phyloP scores from a whole-genome alignment of 2,329 filamentous ascomycete species.

The Beauveria bassiana region DNA sequence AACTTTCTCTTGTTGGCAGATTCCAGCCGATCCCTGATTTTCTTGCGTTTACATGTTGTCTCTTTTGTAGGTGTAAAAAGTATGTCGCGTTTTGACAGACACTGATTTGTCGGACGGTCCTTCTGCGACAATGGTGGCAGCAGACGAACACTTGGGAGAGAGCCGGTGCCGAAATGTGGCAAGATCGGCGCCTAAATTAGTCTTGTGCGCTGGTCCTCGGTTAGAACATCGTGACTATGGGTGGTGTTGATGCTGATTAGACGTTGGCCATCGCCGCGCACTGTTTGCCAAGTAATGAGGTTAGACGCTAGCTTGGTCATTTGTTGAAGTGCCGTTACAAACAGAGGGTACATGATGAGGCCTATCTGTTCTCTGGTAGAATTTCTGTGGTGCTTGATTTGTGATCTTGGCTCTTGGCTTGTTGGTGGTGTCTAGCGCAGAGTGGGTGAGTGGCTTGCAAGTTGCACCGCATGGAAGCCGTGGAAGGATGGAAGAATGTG shows the following conservation, averaged over 20 bases:
- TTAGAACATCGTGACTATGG: not conserved
- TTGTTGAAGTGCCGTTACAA: not conserved
- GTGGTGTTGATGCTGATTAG: not conserved
- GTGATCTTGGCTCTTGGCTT: not conserved
- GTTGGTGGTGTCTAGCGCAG: not conserved
- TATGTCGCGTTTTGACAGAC: not conserved
- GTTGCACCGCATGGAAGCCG: not conserved
- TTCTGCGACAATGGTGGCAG: not conserved
- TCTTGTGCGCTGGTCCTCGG: not conserved
- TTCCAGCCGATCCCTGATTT: not conserved
- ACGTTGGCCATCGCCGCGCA: not conserved
- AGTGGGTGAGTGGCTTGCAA: not conserved
- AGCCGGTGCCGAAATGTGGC: not conserved
- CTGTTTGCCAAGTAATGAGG: not conserved
- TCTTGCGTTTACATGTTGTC: not conserved
- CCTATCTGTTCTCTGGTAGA: not conserved
- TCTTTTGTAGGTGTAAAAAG: not conserved
- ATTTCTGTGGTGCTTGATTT: not conserved
- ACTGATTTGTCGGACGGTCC: not conserved
- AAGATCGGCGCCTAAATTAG: not conserved
- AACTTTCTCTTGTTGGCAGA: not conserved
- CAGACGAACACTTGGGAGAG: not conserved
- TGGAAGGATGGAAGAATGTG: conserved; percentile 1
- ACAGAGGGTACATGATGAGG: not conserved
- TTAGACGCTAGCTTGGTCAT: not conserved